These are phyloP conservation scores for Hymenoscyphus linearis DNA, from an alignment of 2,329 filamentous ascomycete species.

Conservation along the genomic window DNA sequence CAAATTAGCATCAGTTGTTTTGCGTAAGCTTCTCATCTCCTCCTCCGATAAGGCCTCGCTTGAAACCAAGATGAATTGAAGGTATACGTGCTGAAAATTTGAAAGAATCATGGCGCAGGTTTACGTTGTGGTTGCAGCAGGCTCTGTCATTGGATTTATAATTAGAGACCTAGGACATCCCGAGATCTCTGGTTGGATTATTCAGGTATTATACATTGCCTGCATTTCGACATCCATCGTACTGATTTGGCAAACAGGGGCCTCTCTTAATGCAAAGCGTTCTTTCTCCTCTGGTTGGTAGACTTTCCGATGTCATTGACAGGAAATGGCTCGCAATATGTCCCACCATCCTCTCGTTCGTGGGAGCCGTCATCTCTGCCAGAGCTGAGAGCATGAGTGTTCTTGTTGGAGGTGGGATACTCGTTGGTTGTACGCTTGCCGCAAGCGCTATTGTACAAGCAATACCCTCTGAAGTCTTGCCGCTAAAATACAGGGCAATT, in stretches of 20 bases:
- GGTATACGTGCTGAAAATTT: background rate
- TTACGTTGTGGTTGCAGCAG: slow-evolving; percentile 50
- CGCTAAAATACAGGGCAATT: slow-evolving; percentile 50
- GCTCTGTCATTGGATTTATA: slow-evolving; percentile 51
- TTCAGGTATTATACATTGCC: slow-evolving; percentile 36
- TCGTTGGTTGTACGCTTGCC: slow-evolving; percentile 49
- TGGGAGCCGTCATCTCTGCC: slow-evolving; percentile 48
- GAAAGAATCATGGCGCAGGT: slow-evolving; percentile 46
- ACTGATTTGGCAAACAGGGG: slow-evolving; percentile 34
- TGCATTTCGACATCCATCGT: background rate
- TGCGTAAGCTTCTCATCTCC: slow-evolving; percentile 30
- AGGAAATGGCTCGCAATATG: slow-evolving; percentile 48
- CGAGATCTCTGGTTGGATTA: slow-evolving; percentile 49
- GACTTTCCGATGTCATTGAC: slow-evolving; percentile 51
- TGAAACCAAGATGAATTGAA: background rate
- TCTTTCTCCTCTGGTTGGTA: slow-evolving; percentile 49
- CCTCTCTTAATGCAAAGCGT: slow-evolving; percentile 53
- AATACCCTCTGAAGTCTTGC: slow-evolving; percentile 52
- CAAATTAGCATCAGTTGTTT: slow-evolving; percentile 41
- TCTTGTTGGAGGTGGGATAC: slow-evolving; percentile 51
- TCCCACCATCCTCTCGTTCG: slow-evolving; percentile 48
- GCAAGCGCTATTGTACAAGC: slow-evolving; percentile 52
- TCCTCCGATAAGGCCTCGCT: background rate
- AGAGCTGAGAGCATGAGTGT: slow-evolving; percentile 50
- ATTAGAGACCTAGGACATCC: slow-evolving; percentile 47